Evolutionary conservation across 306 rosid species (phyloP), one percentile per base, ranked within the genome.

Genomic region (Fragaria nilgerrensis): DNA sequence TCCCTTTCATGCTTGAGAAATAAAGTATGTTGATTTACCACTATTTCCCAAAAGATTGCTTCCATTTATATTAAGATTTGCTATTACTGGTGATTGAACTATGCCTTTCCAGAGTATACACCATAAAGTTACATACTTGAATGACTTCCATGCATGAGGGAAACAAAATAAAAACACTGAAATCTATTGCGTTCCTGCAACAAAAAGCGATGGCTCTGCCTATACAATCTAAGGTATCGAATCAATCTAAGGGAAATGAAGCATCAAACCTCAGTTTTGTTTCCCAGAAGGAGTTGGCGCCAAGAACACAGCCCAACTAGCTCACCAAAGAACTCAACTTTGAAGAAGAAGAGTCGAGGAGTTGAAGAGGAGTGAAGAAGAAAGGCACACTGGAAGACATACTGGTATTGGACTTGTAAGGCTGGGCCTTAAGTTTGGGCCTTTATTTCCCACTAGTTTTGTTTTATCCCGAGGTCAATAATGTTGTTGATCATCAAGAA

Each of bases 391-490:
- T 0, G 34, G 48, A 44, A 44, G 10, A 12, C 48, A 10, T 10
- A 9, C 2, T 0, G 4, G 48, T 47, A 13, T 4, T 48, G 58
- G 58, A 23, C 58, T 19, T 6, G 3, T 11, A 52, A 52, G 23
- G 58, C 3, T 52, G 23, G 58, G 23, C 23, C 58, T 49, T 16
- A 4, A 16, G 45, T 41, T 41, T 41, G 49, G 6, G 2, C 52
- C 17, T 32, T 34, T 72, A 50, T 52, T 3, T 12, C 32, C 75
- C 44, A 70, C 61, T 70, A 70, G 25, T 70, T 48, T 3, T 70
- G 44, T 70, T 70, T 36, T 49, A 70, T 19, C 75, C 75, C 27
- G 58, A 7, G 58, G 43, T 25, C 69, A 75, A 37, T 27, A 9
- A 5, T 25, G 45, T 48, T 48, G 53, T 3, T 50, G 9, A 37